These are phyloP conservation scores for Gillenia trifoliata DNA, from an alignment of 306 rosid genomes.

Conservation along the genomic window DNA sequence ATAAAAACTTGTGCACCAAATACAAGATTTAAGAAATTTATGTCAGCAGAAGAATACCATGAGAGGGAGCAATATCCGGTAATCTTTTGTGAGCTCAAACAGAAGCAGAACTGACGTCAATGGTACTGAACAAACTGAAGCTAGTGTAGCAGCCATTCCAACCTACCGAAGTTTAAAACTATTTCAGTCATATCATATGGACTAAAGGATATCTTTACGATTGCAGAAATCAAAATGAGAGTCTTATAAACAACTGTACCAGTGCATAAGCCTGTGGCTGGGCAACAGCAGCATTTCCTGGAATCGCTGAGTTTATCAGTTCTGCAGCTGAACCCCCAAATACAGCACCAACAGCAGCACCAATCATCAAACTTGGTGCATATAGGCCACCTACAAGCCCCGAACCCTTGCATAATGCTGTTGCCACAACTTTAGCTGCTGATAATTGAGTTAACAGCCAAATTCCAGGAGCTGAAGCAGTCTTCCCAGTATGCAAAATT, in stretches of 20 bases:
- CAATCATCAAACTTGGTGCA: constrained; percentile 99
- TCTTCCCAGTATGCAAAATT: constrained; percentile 87
- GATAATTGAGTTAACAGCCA: constrained; percentile 88
- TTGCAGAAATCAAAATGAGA: neutral
- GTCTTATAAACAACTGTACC: constrained; percentile 34
- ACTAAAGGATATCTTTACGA: constrained; percentile 2
- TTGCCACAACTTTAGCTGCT: constrained; percentile 87
- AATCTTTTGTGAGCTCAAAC: constrained; percentile 97
- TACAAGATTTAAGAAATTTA: neutral
- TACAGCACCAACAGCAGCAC: constrained; percentile 98
- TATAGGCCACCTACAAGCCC: constrained; percentile 97
- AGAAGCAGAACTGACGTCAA: constrained; percentile 96
- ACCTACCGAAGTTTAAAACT: constrained; percentile 49
- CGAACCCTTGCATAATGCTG: constrained; percentile 98
- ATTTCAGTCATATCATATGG: constrained; percentile 19
- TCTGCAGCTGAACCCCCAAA: constrained; percentile 96
- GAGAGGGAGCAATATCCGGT: constrained; percentile 94
- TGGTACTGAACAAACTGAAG: constrained; percentile 95
- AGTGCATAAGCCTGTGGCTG: constrained; percentile 99
- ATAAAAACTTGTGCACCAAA: neutral
- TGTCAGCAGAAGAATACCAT: constrained; percentile 58
- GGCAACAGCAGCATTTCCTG: constrained; percentile 98
- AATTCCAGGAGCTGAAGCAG: constrained; percentile 96
- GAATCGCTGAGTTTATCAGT: constrained; percentile 79
- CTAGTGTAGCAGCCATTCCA: constrained; percentile 99